Conservation (phyloP, 1,284 basidiomycete genomes). For the Kwoniella shivajii region DNA sequence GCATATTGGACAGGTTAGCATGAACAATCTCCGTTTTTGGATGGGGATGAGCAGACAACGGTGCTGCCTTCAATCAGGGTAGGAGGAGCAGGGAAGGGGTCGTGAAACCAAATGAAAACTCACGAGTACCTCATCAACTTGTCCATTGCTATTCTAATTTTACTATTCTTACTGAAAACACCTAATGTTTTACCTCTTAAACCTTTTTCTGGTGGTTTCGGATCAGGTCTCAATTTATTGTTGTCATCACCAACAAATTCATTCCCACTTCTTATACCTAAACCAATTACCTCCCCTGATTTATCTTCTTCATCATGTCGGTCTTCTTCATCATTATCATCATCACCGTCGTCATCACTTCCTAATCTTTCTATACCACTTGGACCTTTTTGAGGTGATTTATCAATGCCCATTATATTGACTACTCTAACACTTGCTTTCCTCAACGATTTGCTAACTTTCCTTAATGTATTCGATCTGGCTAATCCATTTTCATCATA, state of each 20-base stretch:
- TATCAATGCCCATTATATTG: slow-evolving; percentile 68
- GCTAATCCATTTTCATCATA: slow-evolving; percentile 15
- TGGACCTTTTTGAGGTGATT: slow-evolving; percentile 53
- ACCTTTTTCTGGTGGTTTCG: slow-evolving; percentile 48
- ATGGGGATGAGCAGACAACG: neutral
- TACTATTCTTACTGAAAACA: slow-evolving; percentile 70
- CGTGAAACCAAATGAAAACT: slow-evolving; percentile 50
- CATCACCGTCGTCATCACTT: slow-evolving; percentile 27
- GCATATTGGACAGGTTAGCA: neutral
- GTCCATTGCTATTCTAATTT: slow-evolving; percentile 66
- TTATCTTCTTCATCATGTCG: slow-evolving; percentile 6
- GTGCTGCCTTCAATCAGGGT: too few species aligned
- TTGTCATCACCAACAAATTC: too few species aligned
- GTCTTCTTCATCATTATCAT: slow-evolving; percentile 37
- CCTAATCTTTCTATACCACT: slow-evolving; percentile 22
- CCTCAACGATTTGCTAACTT: slow-evolving; percentile 38
- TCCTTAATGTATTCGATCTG: slow-evolving; percentile 40
- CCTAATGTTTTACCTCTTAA: slow-evolving; percentile 81
- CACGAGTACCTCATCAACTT: slow-evolving; percentile 70
- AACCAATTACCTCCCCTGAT: slow-evolving; percentile 2
- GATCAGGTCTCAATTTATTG: slow-evolving; percentile 19
- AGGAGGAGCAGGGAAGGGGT: too few species aligned
- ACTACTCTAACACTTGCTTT: slow-evolving; percentile 73
- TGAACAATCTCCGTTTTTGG: neutral
- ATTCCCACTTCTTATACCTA: slow-evolving; percentile 4